Evolutionary conservation across 805 yeast species (phyloP).

Genomic region (Ogataea trehalophila): DNA sequence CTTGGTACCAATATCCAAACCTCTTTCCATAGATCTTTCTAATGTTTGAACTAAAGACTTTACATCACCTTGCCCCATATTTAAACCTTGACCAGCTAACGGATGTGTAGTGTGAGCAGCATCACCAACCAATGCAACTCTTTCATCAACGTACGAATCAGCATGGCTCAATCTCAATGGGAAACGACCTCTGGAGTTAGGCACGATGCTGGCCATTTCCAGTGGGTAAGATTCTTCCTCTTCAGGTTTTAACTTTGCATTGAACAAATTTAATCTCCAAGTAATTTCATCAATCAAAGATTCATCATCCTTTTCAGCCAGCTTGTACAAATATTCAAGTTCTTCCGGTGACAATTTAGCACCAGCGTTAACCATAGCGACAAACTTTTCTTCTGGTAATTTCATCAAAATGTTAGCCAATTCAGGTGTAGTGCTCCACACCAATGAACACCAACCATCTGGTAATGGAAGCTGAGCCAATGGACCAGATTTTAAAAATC

Average conservation of each 20-base stretch:
- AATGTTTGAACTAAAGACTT: conserved; percentile 62
- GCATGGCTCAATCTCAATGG: conserved; percentile 89
- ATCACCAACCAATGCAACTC: conserved; percentile 94
- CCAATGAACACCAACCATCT: conserved; percentile 80
- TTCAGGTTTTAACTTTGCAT: conserved; percentile 30
- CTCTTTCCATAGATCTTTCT: conserved; percentile 67
- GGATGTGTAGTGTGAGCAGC: conserved; percentile 99
- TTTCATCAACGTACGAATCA: conserved; percentile 76
- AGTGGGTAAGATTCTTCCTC: conserved; percentile 65
- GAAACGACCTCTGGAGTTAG: conserved; percentile 74
- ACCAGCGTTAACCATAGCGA: conserved; percentile 77
- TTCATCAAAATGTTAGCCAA: conserved; percentile 58
- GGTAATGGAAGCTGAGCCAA: conserved; percentile 88
- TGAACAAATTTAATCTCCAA: conserved; percentile 56
- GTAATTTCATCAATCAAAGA: conserved; percentile 61
- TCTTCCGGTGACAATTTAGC: conserved; percentile 76
- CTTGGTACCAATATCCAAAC: conserved; percentile 81
- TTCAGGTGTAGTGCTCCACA: conserved; percentile 86
- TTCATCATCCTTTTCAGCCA: conserved; percentile 34
- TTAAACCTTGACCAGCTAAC: conserved; percentile 94
- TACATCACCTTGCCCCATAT: conserved; percentile 96
- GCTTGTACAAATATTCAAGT: conserved; percentile 58
- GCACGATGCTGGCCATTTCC: conserved; percentile 52
- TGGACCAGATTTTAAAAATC: conserved; percentile 90
- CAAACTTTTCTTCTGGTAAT: conserved; percentile 57